phyloP scores from a whole-genome alignment of 140 eudicot species.

The Ambrosia hybrid region DNA sequence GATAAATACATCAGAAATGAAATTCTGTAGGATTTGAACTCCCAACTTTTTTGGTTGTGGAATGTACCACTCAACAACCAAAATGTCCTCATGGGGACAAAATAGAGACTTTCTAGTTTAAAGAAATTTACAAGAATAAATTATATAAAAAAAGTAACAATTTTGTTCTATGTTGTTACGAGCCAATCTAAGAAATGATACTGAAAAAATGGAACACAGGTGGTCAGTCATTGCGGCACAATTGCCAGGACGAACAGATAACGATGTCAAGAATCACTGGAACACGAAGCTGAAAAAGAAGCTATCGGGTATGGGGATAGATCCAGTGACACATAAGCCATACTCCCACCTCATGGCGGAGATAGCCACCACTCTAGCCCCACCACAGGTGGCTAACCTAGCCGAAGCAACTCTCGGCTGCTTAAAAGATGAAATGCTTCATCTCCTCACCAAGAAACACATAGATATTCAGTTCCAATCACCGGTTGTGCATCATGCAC shows the following conservation, averaged over 20 bases:
- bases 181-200: neutral
- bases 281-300: slow-evolving; percentile 93
- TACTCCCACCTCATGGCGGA: slow-evolving; percentile 93
- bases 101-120: too few relatives aligned
- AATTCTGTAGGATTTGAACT: too few relatives aligned
- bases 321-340: slow-evolving; percentile 94
- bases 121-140: neutral
- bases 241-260: slow-evolving; percentile 94
- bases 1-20: too few relatives aligned
- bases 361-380: slow-evolving; percentile 84
- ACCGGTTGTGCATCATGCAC: slow-evolving; percentile 13
- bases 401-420: slow-evolving; percentile 98
- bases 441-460: slow-evolving; percentile 78
- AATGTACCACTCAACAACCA: too few relatives aligned
- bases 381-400: slow-evolving; percentile 90
- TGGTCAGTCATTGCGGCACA: slow-evolving; percentile 97
- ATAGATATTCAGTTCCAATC: slow-evolving; percentile 75
- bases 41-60: too few relatives aligned
- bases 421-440: slow-evolving; percentile 97
- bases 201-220: slow-evolving; percentile 30
- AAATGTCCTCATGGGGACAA: too few relatives aligned
- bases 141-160: neutral
- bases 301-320: slow-evolving; percentile 98
- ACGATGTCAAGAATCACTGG: slow-evolving; percentile 96
- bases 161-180: neutral